Percentiles rank a stretch among this genome's conserved stretches.
Evolutionary conservation across 768 basidiomycete genomes (phyloP).

Genomic region (Pleurotus giganteus): DNA sequence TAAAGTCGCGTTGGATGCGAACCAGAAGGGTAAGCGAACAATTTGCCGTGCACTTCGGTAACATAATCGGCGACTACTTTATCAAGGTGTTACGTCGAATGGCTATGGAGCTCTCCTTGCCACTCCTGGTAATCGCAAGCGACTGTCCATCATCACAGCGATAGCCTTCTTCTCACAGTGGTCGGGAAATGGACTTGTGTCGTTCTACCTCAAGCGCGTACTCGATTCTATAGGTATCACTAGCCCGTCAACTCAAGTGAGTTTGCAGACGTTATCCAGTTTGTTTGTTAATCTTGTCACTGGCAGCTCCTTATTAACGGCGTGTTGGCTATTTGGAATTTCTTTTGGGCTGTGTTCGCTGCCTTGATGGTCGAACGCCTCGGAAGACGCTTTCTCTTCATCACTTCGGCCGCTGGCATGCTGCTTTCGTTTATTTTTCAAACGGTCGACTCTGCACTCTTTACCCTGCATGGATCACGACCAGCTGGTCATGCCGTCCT

Average conservation of each 20-base stretch:
- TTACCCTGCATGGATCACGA: slow-evolving; percentile 35
- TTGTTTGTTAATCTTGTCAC: background rate
- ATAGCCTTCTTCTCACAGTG: slow-evolving; percentile 84
- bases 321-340: slow-evolving; percentile 82
- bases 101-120: slow-evolving; percentile 69
- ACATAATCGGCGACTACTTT: background rate
- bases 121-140: slow-evolving; percentile 70
- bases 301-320: slow-evolving; percentile 80
- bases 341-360: slow-evolving; percentile 57
- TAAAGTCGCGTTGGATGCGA: slow-evolving; percentile 72
- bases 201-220: slow-evolving; percentile 77
- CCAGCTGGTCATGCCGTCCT: slow-evolving; percentile 69
- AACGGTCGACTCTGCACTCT: slow-evolving; percentile 63
- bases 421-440: slow-evolving; percentile 64
- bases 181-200: slow-evolving; percentile 84
- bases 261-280: slow-evolving; percentile 14
- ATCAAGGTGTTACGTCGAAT: slow-evolving; percentile 50
- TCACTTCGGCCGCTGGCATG: slow-evolving; percentile 60
- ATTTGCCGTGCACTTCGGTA: background rate
- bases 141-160: slow-evolving; percentile 73
- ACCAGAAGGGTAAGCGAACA: slow-evolving; percentile 29
- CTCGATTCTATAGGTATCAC: slow-evolving; percentile 68
- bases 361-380: slow-evolving; percentile 61
- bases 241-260: slow-evolving; percentile 44
- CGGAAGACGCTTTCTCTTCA: slow-evolving; percentile 71